Conservation (phyloP, 495 filamentous ascomycete species). For the Penicillium herquei region DNA sequence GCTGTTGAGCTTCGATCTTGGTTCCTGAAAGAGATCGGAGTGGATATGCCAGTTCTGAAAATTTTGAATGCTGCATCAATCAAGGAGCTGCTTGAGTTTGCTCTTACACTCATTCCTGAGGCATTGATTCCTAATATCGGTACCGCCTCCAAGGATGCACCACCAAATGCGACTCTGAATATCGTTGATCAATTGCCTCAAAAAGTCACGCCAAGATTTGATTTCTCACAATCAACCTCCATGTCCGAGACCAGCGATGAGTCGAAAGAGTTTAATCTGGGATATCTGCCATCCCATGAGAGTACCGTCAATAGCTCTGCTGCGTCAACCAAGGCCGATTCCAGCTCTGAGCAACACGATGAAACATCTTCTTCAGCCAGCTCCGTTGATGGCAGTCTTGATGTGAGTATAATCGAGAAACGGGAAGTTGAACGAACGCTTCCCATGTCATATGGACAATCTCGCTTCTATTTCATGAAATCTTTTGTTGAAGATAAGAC, state of each 20-base stretch:
- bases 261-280: slow-evolving; percentile 3
- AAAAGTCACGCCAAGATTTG: not conserved
- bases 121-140: slow-evolving; percentile 12
- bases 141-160: not conserved
- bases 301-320: slow-evolving; percentile 8
- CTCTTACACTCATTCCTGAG: slow-evolving; percentile 7
- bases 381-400: not conserved
- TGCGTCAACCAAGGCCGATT: slow-evolving; percentile 14
- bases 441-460: slow-evolving; percentile 40
- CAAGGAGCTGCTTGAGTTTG: slow-evolving; percentile 15
- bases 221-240: not conserved
- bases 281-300: not conserved
- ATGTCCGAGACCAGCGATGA: not conserved
- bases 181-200: not conserved
- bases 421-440: not conserved
- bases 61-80: slow-evolving; percentile 35
- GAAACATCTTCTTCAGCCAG: slow-evolving; percentile 9
- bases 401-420: not conserved
- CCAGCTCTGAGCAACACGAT: slow-evolving; percentile 13
- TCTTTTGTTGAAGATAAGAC: slow-evolving; percentile 9
- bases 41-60: slow-evolving; percentile 46
- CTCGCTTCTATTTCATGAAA: slow-evolving; percentile 24
- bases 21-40: slow-evolving; percentile 45
- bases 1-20: slow-evolving; percentile 60
- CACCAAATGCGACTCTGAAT: not conserved